Base-by-base conservation (phyloP, 352 stramenopile genomes). In the Phytophthora pseudosyringae region DNA sequence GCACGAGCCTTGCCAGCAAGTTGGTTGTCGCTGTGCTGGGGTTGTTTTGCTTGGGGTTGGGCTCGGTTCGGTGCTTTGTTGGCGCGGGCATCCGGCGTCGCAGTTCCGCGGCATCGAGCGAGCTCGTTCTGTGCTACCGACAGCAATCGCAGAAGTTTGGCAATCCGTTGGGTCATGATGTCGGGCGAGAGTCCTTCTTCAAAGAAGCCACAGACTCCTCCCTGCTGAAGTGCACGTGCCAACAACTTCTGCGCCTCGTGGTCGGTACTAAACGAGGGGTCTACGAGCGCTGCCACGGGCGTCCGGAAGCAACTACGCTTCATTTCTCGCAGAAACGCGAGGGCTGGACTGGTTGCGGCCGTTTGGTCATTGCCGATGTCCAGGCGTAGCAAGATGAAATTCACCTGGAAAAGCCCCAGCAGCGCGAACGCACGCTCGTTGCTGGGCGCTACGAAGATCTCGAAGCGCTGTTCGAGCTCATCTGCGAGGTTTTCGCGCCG, bases 401-500 rank as follows among this genome's bases (percentile, higher is more conserved):
- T 81, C 4, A 88, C 69, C 13, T 80, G 73, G 62, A 93, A 90
- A 71, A 93, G 86, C 3, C 40, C 57, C 16, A 93, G 56, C 29
- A 93, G 56, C 12, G 76, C 66, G 16, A 91, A 78, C 0, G 81
- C 83, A 13, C 81, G 80, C 36, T 91, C 78, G 36, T 88, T 91
- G 28, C 71, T 86, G 6, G 79, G 69, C 0, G 81, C 78, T 5
- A 93, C 80, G 38, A 93, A 73, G 18, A 90, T 79, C 49, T 93
- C 81, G 49, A 91, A 91, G 46, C 73, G 70, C 11, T 80, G 70
- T 48, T 93, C 83, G 9, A 93, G 73, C 11, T 66, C 68, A 51
- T 93, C 81, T 0, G 81, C 80, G 15, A 91, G 70, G 31, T 85
- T 80, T 48, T 93, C 83, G 18, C 80, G 76, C 13, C 79, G 83